Conservation (phyloP, 176 grass and related monocot species). For the Triticum timopheevii region DNA sequence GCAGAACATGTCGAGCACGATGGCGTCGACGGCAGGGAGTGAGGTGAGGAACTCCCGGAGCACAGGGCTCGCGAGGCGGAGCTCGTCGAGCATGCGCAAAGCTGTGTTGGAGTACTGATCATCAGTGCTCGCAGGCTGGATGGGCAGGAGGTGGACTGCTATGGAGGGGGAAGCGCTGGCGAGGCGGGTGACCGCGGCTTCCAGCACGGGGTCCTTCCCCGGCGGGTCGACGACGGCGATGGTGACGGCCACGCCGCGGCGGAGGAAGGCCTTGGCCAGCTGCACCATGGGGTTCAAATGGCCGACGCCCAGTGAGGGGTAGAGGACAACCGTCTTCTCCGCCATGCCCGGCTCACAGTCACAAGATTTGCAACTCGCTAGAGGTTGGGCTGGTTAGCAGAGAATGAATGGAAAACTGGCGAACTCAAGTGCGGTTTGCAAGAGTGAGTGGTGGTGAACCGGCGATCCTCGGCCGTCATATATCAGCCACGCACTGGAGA, state of each 20-base stretch:
- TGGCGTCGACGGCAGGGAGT: conserved; percentile 12
- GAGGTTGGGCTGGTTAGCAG: background rate
- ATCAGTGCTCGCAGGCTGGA: background rate
- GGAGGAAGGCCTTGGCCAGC: conserved; percentile 51
- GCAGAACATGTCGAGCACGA: conserved; percentile 82
- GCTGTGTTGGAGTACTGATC: background rate
- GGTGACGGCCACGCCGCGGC: conserved; percentile 39
- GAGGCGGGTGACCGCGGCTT: conserved; percentile 23
- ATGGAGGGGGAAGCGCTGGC: conserved; percentile 30
- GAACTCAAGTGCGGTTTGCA: too few relatives aligned
- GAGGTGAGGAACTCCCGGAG: conserved; percentile 8
- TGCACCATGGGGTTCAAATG: conserved; percentile 64
- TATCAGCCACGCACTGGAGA: background rate
- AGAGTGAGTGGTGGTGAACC: background rate
- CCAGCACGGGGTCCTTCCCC: conserved; percentile 7
- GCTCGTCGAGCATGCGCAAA: background rate
- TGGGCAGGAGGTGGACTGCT: conserved; percentile 30
- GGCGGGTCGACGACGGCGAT: conserved; percentile 35
- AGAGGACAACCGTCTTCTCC: conserved; percentile 55
- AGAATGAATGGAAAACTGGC: background rate
- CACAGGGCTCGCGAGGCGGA: conserved; percentile 1
- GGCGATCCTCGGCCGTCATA: background rate
- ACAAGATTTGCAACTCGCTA: background rate
- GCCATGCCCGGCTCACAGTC: background rate
- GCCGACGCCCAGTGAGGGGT: conserved; percentile 47